Evolutionary conservation across 352 stramenopile species (phyloP), one percentile per base, ranked within the genome.

Genomic region (Peronospora belbahrii): DNA sequence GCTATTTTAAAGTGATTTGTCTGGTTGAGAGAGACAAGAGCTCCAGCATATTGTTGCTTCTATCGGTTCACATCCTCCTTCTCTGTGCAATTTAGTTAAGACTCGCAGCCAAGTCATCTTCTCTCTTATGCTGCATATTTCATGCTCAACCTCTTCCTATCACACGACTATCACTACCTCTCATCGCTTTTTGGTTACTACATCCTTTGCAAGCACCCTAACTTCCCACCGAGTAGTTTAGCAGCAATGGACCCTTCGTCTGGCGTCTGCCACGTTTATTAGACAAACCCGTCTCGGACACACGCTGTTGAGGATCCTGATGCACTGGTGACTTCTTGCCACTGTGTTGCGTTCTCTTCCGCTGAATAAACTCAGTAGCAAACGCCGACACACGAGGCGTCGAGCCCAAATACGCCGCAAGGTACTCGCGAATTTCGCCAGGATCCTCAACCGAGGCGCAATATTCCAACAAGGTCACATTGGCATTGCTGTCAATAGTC

Each of bases 311-410:
- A 34, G 46, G 52, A 23, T 59, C 43, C 35, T 48, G 47, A 32
- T 40, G 53, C 6, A 20, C 41, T 19, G 55, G 45, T 0, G 61
- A 77, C 35, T 71, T 78, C 47, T 85, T 87, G 9, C 51, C 31
- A 5, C 49, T 52, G 24, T 62, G 48, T 37, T 67, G 57, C 20
- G 71, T 76, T 54, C 91, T 92, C 70, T 96, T 96, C 31, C 85
- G 84, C 56, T 95, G 85, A 62, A 98, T 97, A 46, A 98, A 98
- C 61, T 98, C 95, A 14, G 85, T 97, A 24, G 95, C 95, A 62
- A 98, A 98, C n/a, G 84, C 91, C 14, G 93, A 97, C n/a, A 98
- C 95, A 59, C 94, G 85, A 9, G 91, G 79, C 33, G 88, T 97
- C 10, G 83, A 96, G 30, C 95, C 95, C n/a, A 98, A 70, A 56